phyloP scores from a whole-genome alignment of 306 rosid species.

The Quercus wislizeni region DNA sequence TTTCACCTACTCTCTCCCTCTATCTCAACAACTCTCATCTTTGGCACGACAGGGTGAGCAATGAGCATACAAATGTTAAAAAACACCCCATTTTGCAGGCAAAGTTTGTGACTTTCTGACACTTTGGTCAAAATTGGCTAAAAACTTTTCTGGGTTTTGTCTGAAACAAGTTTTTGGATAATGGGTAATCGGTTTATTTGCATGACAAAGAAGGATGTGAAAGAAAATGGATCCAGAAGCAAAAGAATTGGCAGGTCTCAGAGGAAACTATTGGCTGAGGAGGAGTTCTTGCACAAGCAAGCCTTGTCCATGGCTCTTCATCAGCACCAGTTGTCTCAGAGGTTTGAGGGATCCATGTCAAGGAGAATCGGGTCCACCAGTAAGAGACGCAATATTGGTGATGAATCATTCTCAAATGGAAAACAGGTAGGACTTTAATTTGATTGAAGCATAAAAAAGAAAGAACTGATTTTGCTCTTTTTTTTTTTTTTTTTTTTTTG shows the following conservation, averaged over 20 bases:
- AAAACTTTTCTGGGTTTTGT: constrained; percentile 2
- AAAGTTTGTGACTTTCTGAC: constrained; percentile 13
- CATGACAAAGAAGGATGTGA: constrained; percentile 72
- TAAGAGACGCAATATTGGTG: constrained; percentile 60
- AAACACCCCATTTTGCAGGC: neutral
- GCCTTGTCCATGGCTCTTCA: constrained; percentile 91
- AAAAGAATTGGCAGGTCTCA: constrained; percentile 87
- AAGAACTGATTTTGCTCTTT: neutral
- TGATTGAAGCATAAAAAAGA: neutral
- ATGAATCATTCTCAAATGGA: constrained; percentile 43
- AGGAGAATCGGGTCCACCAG: constrained; percentile 85
- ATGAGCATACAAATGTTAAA: neutral
- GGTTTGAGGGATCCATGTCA: constrained; percentile 98
- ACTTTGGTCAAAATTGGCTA: neutral
- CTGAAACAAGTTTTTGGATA: neutral
- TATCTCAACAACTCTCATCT: neutral
- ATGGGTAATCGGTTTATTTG: constrained; percentile 96
- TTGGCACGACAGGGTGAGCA: neutral
- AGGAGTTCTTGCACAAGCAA: constrained; percentile 82
- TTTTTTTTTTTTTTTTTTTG: neutral
- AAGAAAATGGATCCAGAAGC: constrained; percentile 84
- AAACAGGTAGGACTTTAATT: constrained; percentile 50
- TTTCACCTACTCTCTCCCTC: neutral
- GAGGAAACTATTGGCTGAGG: constrained; percentile 76
- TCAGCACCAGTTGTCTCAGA: constrained; percentile 90